Evolutionary conservation across 495 filamentous ascomycete species (phyloP).

Genomic region (Chlorociboria aeruginascens): DNA sequence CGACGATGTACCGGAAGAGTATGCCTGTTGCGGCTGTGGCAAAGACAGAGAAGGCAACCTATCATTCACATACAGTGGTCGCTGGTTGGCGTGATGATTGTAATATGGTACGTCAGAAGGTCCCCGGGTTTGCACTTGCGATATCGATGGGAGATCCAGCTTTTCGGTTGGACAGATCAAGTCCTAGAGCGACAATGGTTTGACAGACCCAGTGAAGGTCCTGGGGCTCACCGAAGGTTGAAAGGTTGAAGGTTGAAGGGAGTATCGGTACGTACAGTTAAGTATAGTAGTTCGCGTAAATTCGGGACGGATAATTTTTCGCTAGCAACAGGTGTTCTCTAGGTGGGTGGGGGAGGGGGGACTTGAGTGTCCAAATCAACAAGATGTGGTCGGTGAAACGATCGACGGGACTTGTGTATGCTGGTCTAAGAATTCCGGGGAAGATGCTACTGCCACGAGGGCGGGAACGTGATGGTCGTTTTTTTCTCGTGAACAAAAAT

Average conservation of each 20-base stretch:
- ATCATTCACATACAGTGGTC: constrained; percentile 56
- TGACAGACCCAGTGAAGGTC: constrained; percentile 12
- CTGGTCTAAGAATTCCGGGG: too few species aligned
- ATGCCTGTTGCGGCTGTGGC: constrained; percentile 48
- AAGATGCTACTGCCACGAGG: constrained; percentile 10
- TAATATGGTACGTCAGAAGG: constrained; percentile 67
- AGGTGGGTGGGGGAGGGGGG: neutral
- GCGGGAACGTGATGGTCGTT: constrained; percentile 12
- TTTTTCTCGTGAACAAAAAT: constrained; percentile 15
- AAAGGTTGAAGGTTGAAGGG: neutral
- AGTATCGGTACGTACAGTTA: too few species aligned
- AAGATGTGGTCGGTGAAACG: too few species aligned
- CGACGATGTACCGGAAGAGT: constrained; percentile 53
- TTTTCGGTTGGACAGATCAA: constrained; percentile 62
- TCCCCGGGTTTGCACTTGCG: constrained; percentile 84
- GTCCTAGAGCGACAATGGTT: constrained; percentile 14
- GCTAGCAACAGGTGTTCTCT: neutral
- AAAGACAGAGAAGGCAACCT: constrained; percentile 68
- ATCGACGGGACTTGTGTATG: too few species aligned
- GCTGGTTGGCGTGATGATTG: constrained; percentile 57
- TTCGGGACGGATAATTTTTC: too few species aligned
- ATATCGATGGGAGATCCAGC: constrained; percentile 94
- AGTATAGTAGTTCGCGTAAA: neutral
- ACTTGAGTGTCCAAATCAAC: neutral
- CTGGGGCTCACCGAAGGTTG: neutral